Evolutionary conservation across 495 filamentous ascomycete species (phyloP).

Genomic region (Tuber aestivum): DNA sequence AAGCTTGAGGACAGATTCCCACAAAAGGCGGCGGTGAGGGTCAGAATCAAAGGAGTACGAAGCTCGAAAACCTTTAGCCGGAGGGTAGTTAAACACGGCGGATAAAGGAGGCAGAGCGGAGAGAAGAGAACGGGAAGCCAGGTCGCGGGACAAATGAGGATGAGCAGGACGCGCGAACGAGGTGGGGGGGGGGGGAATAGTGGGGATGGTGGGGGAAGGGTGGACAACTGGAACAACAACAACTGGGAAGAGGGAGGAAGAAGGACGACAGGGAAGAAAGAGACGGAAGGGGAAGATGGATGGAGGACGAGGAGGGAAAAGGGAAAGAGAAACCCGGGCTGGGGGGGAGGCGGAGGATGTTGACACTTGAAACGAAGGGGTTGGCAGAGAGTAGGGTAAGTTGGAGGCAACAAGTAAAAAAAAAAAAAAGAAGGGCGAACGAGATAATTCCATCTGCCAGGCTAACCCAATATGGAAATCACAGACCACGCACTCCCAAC

Average conservation of each 20-base stretch:
- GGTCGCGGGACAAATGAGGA: neutral
- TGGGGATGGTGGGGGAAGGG: neutral
- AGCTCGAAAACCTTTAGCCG: slow-evolving; percentile 34
- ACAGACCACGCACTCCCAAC: neutral
- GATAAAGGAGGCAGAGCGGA: neutral
- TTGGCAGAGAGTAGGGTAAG: slow-evolving; percentile 3
- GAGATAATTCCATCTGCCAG: neutral
- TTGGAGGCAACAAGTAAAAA: neutral
- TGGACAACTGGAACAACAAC: slow-evolving; percentile 19
- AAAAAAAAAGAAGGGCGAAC: slow-evolving; percentile 3
- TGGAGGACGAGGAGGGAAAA: slow-evolving; percentile 18
- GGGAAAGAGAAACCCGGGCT: slow-evolving; percentile 17
- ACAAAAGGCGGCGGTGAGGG: slow-evolving; percentile 1
- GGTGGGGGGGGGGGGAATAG: neutral
- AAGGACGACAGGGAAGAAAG: slow-evolving; percentile 15
- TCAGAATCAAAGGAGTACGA: slow-evolving; percentile 20
- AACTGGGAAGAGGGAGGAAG: slow-evolving; percentile 28
- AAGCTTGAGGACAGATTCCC: slow-evolving; percentile 6
- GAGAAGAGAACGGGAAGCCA: neutral
- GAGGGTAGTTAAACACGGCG: slow-evolving; percentile 38
- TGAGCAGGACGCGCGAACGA: neutral
- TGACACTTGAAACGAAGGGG: slow-evolving; percentile 19
- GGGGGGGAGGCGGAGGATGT: slow-evolving; percentile 12
- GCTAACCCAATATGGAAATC: neutral
- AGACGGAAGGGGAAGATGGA: slow-evolving; percentile 9